These are phyloP conservation scores for Penicillium concentricum DNA, from an alignment of 2,329 filamentous ascomycete genomes.

Conservation along the genomic window DNA sequence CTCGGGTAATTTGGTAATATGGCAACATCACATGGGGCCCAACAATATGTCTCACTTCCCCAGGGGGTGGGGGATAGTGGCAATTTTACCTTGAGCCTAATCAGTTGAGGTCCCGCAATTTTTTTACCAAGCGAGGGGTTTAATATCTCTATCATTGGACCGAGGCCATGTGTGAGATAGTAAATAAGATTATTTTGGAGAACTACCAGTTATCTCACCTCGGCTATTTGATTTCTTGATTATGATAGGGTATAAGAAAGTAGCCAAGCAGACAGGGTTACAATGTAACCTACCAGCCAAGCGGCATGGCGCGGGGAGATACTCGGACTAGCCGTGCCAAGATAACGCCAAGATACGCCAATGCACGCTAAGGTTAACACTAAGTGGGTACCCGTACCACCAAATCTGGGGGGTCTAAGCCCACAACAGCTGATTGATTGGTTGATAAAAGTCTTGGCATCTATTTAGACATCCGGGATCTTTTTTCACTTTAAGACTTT, in stretches of 20 bases:
- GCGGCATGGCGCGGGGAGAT: conserved; percentile 7
- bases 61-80: not conserved
- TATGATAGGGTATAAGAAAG: not conserved
- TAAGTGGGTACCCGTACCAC: not conserved
- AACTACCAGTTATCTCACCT: conserved; percentile 11
- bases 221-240: not conserved
- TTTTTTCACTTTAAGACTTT: not conserved
- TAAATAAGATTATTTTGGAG: not conserved
- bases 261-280: conserved; percentile 26
- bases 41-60: conserved; percentile 3
- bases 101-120: not conserved
- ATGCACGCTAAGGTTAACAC: not conserved
- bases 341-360: conserved; percentile 5
- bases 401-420: not conserved
- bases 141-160: not conserved
- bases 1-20: not conserved
- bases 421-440: conserved; percentile 2
- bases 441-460: not conserved
- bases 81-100: conserved; percentile 2
- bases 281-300: conserved; percentile 27
- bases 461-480: conserved; percentile 2
- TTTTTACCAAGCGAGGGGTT: too few relatives aligned
- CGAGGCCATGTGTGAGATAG: not conserved
- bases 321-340: not conserved
- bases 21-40: not conserved